Evolutionary conservation across 805 yeast genomes (phyloP).

Genomic region (Metschnikowia lachancei): DNA sequence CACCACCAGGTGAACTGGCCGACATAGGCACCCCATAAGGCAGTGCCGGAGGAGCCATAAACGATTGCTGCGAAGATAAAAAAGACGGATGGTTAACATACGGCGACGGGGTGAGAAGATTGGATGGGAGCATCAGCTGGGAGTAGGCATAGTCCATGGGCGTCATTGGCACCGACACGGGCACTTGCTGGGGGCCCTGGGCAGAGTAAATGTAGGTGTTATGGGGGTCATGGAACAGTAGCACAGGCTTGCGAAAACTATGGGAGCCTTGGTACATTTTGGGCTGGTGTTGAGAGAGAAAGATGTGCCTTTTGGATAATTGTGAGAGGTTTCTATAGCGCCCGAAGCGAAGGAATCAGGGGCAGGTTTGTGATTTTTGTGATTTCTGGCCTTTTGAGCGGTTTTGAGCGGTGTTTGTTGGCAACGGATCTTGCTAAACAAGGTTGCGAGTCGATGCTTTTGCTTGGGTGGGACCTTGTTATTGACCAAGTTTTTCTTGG

Average conservation of each 20-base stretch:
- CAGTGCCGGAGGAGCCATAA: constrained; percentile 1
- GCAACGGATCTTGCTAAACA: too few relatives aligned
- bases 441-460: too few relatives aligned
- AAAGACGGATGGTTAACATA: constrained; percentile 42
- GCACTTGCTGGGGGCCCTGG: constrained; percentile 10
- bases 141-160: constrained; percentile 63
- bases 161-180: constrained; percentile 14
- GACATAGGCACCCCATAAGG: constrained; percentile 1
- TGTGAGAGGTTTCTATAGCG: too few relatives aligned
- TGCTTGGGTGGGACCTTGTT: too few relatives aligned
- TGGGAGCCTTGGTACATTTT: constrained; percentile 8
- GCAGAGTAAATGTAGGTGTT: constrained; percentile 1
- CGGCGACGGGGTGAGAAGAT: constrained; percentile 55
- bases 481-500: too few relatives aligned
- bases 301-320: too few relatives aligned
- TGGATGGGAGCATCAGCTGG: constrained; percentile 61
- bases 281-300: not conserved
- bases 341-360: not conserved
- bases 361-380: not conserved
- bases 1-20: not conserved
- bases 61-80: constrained; percentile 17
- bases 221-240: constrained; percentile 8
- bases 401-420: too few relatives aligned
- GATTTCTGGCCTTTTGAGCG: not conserved
- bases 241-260: constrained; percentile 8